Percentiles rank a stretch among this genome's conserved stretches.
These are phyloP conservation scores for Didymella arachidicola DNA, from an alignment of 2,329 filamentous ascomycete genomes.

Conservation along the genomic window DNA sequence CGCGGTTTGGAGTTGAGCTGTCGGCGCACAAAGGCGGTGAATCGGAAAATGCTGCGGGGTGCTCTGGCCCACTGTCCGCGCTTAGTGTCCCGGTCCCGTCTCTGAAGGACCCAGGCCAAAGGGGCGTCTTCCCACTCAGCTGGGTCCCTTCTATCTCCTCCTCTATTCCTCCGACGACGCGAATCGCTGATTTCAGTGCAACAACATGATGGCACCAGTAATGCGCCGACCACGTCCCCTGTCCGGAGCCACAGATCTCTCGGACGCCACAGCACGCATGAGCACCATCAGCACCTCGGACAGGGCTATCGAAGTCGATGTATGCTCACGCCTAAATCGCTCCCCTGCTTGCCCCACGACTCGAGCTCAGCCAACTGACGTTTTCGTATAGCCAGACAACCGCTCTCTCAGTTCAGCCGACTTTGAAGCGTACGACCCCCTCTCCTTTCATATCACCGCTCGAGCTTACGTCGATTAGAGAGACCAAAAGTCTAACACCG, in stretches of 20 bases:
- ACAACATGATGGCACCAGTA: conserved; percentile 6
- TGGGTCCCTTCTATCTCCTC: conserved; percentile 16
- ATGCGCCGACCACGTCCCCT: conserved; percentile 12
- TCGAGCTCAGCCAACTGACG: conserved; percentile 27
- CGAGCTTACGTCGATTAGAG: conserved; percentile 38
- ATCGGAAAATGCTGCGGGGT: conserved; percentile 11
- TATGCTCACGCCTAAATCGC: conserved; percentile 12
- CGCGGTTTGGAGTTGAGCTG: conserved; percentile 8
- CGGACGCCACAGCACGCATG: not conserved
- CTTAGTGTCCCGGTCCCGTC: conserved; percentile 17
- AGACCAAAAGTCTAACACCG: conserved; percentile 50
- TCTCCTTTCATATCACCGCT: not conserved
- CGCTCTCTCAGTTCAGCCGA: conserved; percentile 41
- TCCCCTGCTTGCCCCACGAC: conserved; percentile 20
- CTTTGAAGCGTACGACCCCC: conserved; percentile 42
- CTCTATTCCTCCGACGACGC: conserved; percentile 12
- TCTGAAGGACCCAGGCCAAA: conserved; percentile 19
- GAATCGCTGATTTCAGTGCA: conserved; percentile 9
- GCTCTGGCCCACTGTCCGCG: conserved; percentile 12
- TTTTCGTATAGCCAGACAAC: conserved; percentile 40
- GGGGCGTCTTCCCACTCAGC: conserved; percentile 22
- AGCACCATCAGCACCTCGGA: not conserved
- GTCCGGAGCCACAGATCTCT: conserved; percentile 17
- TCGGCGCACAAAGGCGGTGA: conserved; percentile 16
- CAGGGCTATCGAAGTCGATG: conserved; percentile 15